These are phyloP conservation scores for Schrenkiella parvula DNA, from an alignment of 345 rosid genomes.

Conservation along the genomic window DNA sequence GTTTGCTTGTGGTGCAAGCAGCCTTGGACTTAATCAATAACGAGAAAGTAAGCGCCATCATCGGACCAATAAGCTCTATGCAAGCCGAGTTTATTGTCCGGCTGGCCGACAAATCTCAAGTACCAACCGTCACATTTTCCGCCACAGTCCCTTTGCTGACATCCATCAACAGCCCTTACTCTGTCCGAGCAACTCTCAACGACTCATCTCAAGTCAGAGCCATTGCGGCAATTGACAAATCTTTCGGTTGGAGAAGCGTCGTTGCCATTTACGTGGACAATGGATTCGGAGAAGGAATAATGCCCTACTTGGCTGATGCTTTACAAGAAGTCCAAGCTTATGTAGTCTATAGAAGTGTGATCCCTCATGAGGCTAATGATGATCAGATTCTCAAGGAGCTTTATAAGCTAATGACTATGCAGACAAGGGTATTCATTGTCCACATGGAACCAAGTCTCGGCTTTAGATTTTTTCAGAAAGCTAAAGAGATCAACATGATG, in stretches of 20 bases:
- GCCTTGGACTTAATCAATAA: constrained; percentile 45
- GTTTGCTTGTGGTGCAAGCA: constrained; percentile 20
- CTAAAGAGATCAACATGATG: constrained; percentile 53
- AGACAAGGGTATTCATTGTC: constrained; percentile 51
- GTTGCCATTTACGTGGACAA: constrained; percentile 41
- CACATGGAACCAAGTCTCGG: constrained; percentile 40
- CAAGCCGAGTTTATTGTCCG: constrained; percentile 36
- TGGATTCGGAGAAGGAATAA: constrained; percentile 39
- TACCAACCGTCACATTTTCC: constrained; percentile 50
- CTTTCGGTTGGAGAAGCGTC: constrained; percentile 42
- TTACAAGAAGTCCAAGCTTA: constrained; percentile 28
- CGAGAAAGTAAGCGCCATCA: constrained; percentile 45
- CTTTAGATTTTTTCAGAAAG: constrained; percentile 36
- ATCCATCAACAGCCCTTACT: constrained; percentile 29
- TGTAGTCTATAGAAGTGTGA: constrained; percentile 29
- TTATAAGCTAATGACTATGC: constrained; percentile 46
- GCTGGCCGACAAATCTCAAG: constrained; percentile 35
- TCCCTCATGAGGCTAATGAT: constrained; percentile 36
- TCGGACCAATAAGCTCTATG: constrained; percentile 49
- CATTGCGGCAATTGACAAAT: constrained; percentile 35
- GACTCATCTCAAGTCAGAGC: constrained; percentile 47
- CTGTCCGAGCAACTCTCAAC: constrained; percentile 36
- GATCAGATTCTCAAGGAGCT: constrained; percentile 40
- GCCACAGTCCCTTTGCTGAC: constrained; percentile 40
- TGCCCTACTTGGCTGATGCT: constrained; percentile 39